These are phyloP conservation scores for Fusarium veterinarium DNA, from an alignment of 2,329 filamentous ascomycete genomes.

Conservation along the genomic window DNA sequence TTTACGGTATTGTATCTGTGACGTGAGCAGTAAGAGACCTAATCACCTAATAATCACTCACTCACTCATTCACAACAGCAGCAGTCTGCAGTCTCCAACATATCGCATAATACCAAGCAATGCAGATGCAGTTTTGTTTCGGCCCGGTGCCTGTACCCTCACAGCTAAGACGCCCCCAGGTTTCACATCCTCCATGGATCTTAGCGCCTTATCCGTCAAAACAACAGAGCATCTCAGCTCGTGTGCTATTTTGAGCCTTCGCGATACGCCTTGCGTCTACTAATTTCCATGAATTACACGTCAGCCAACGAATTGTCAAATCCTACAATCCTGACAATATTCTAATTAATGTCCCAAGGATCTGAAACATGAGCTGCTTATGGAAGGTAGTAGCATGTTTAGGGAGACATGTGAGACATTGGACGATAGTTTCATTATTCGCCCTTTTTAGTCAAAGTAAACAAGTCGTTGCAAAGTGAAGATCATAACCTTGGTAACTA, in stretches of 20 bases:
- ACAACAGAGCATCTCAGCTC: slow-evolving; percentile 16
- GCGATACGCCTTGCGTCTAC: slow-evolving; percentile 23
- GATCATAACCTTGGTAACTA: background rate
- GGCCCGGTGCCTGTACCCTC: slow-evolving; percentile 21
- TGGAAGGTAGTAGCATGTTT: background rate
- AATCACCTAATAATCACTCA: background rate
- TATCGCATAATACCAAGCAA: background rate
- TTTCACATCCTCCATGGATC: slow-evolving; percentile 40
- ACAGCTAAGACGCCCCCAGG: slow-evolving; percentile 33
- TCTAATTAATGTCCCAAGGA: background rate
- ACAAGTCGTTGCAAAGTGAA: background rate
- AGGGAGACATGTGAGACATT: background rate
- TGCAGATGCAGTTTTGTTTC: slow-evolving; percentile 15
- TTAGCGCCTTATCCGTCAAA: slow-evolving; percentile 17
- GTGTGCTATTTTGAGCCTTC: slow-evolving; percentile 28
- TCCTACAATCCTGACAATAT: background rate
- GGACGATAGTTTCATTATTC: background rate
- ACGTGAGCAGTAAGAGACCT: slow-evolving; percentile 11
- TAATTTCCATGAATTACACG: background rate
- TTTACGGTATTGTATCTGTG: background rate
- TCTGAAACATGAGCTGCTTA: slow-evolving; percentile 2
- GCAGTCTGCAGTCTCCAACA: background rate
- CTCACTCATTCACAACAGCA: background rate
- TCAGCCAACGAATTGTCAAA: background rate
- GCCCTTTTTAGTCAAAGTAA: background rate